Conservation (phyloP, 2,329 filamentous ascomycete genomes). For the Pleurostoma richardsiae region DNA sequence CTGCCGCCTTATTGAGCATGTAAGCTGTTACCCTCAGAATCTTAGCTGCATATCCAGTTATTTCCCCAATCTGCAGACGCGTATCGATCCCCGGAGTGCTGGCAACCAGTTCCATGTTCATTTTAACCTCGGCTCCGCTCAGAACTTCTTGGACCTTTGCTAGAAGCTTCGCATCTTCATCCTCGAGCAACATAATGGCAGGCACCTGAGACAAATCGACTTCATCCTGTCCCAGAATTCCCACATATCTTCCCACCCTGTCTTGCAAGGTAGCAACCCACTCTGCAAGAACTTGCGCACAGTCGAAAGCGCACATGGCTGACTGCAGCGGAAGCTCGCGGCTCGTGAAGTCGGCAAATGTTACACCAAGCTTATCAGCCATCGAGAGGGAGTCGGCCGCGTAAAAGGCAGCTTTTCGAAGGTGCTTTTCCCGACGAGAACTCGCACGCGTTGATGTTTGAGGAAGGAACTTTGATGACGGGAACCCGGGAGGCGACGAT, state of each 20-base stretch:
- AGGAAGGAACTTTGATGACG: slow-evolving; percentile 29
- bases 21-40: slow-evolving; percentile 79
- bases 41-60: slow-evolving; percentile 77
- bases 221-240: slow-evolving; percentile 77
- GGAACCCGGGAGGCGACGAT: slow-evolving; percentile 42
- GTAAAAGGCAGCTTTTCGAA: slow-evolving; percentile 92
- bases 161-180: slow-evolving; percentile 83
- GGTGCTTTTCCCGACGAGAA: slow-evolving; percentile 75
- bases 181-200: slow-evolving; percentile 83
- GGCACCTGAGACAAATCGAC: slow-evolving; percentile 77
- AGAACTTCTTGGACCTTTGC: slow-evolving; percentile 79
- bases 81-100: slow-evolving; percentile 48
- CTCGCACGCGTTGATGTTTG: slow-evolving; percentile 36
- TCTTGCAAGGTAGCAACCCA: slow-evolving; percentile 94
- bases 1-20: slow-evolving; percentile 81
- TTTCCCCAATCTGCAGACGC: slow-evolving; percentile 51
- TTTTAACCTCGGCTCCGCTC: slow-evolving; percentile 71
- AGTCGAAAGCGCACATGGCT: slow-evolving; percentile 90
- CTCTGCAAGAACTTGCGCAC: slow-evolving; percentile 87
- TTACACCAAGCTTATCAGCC: slow-evolving; percentile 79
- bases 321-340: slow-evolving; percentile 85
- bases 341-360: slow-evolving; percentile 78
- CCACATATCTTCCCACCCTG: slow-evolving; percentile 83
- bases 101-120: slow-evolving; percentile 52
- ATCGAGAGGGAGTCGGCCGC: slow-evolving; percentile 87